Base-by-base conservation (phyloP, 805 yeast species). In the Pichia manshurica region DNA sequence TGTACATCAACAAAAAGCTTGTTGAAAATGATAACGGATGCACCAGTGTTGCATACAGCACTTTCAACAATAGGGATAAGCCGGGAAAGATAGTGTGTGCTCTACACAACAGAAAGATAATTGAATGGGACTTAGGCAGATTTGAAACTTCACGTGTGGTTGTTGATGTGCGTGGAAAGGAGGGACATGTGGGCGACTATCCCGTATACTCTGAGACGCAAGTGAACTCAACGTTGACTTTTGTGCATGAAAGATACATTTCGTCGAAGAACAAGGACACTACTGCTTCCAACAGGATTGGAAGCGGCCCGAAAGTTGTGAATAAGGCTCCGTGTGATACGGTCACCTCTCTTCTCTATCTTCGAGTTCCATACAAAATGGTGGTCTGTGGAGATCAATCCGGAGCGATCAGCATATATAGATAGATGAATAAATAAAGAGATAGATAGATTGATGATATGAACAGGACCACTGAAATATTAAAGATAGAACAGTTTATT, bases 381-480 rank as follows among this genome's bases (percentile, higher is more conserved):
- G 60, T 85, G 2, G 65, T 86, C 3, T 71, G 84, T 2, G 87
- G 69, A 2, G 95, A 86, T 54, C 66, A 87, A 47, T 72, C 78
- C 37, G 95, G 95, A 0, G 69, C 67, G 2, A 68, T 87, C 29
- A 79, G 79, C 58, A 75, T 85, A 2, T 84, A 77, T 60, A 73
- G 70, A 55, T 76, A 56, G 46, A 12, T 19, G 5, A 17, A 17
- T 39, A 25, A 25, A 10, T 10, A n/a, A n/a, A 29, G 4, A 33
- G 7, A 19, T 8, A n/a, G n/a, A n/a, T n/a, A n/a, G n/a, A n/a
- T n/a, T n/a, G n/a, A n/a, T n/a, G n/a, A 10, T 25, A 25, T 25
- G 10, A 10, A 8, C 7, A 25, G 29, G 7, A 25, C 10, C 10
- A 25, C 29, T 25, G 29, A 25, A 25, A 25, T 10, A 25, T 25